Base-by-base conservation (phyloP, 1,284 basidiomycete genomes). In the Apiotrichum siamense region DNA sequence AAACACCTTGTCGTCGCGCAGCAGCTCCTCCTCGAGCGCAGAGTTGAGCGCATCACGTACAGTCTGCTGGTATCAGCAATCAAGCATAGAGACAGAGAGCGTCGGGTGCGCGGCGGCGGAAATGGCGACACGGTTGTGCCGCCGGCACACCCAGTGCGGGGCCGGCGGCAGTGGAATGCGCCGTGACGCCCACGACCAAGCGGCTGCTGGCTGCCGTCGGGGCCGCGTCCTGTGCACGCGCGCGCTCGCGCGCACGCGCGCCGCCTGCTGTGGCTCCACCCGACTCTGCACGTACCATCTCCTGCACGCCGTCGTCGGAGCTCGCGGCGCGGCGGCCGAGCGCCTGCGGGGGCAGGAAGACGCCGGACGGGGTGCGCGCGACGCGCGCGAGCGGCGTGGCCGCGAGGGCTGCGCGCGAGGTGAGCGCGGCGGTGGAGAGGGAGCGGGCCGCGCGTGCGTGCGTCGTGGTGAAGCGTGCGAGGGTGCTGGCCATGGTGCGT, bases 11-110 rank as follows among this genome's bases (percentile, higher is more conserved):
- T 94, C 87, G 77, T 99, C 96, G 45, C 91, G 84, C 65, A 87
- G 73, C 96, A 99, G 98, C 79, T 99, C 96, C 78, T 99, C 96
- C 79, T 98, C 96, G 89, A 99, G 94, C 32, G 96, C 96, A 55
- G 85, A 78, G 78, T 97, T 98, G 63, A 99, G 84, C 36, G 96
- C 96, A 54, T 99, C 96, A 70, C 96, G 88, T 57, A 97, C 94
- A 47, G 92, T 97, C 90, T 97, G 88, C 12, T n/a, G 47, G 45
- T n/a, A 41, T 36, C 27, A 45, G 50, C 27, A 33, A 7, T 20
- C 36, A 20, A 37, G 7, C 11, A 37, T 39, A 23, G 13, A 17
- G 5, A 18, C 24, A 13, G 17, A 4, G 13, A 20, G 41, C 4
- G n/a, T 42, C 18, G 35, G 17, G 10, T 12, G 17, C 17, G 18